Conservation (phyloP, 1,284 basidiomycete species). For the Irpex sp. region DNA sequence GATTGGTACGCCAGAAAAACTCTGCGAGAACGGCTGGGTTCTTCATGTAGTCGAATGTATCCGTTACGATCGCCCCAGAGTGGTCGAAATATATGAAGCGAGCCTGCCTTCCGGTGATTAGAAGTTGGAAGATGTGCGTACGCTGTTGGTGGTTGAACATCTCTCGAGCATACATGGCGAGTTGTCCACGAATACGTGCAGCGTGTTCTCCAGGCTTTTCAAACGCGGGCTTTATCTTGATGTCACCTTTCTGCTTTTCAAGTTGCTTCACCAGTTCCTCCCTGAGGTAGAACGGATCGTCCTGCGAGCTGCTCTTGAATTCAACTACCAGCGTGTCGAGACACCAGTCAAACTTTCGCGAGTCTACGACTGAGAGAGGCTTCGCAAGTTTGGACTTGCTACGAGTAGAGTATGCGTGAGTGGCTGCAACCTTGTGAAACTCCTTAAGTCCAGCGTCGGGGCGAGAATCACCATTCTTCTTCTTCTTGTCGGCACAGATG, state of each 20-base stretch:
- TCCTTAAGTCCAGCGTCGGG: neutral
- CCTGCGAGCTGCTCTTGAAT: neutral
- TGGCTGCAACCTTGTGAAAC: neutral
- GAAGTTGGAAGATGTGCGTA: slow-evolving; percentile 1
- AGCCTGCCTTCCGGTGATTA: neutral
- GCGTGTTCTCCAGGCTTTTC: neutral
- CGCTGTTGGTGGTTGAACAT: slow-evolving; percentile 1
- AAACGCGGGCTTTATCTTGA: neutral
- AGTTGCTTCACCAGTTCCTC: neutral
- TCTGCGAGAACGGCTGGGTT: neutral
- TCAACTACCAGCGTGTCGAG: neutral
- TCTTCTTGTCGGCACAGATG: neutral
- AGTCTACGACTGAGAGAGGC: neutral
- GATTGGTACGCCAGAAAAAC: slow-evolving; percentile 1
- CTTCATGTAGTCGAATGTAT: neutral
- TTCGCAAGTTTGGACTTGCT: neutral
- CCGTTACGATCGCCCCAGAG: slow-evolving; percentile 1
- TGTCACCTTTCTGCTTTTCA: neutral
- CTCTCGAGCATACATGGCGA: neutral
- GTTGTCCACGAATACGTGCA: neutral
- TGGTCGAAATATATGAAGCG: slow-evolving; percentile 3
- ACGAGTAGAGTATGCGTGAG: neutral
- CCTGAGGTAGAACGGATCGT: neutral
- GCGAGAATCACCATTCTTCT: neutral
- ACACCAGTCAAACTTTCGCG: neutral